Conservation (phyloP, 805 yeast genomes). For the Zygoascus bituminiphila region DNA sequence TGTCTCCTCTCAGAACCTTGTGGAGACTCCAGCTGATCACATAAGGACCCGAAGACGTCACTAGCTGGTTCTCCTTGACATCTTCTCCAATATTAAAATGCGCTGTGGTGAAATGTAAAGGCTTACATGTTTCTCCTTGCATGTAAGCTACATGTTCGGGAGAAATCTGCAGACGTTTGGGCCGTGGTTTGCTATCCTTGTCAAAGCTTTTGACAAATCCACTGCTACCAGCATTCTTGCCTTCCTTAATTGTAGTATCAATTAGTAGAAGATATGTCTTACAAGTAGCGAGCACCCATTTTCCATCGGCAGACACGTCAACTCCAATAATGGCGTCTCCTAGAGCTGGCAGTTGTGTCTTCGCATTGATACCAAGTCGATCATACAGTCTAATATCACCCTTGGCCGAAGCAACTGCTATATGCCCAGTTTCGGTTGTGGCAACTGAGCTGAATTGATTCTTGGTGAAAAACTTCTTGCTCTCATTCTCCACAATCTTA, state of each 20-base stretch:
- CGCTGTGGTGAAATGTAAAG: constrained; percentile 60
- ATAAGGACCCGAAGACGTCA: constrained; percentile 75
- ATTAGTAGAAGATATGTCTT: constrained; percentile 59
- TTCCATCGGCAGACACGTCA: constrained; percentile 71
- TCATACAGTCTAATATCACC: constrained; percentile 76
- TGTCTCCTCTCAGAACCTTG: constrained; percentile 46
- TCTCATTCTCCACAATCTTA: constrained; percentile 52
- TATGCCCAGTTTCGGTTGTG: constrained; percentile 63
- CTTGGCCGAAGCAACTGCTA: constrained; percentile 66
- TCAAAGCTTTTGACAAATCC: constrained; percentile 64
- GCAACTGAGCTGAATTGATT: constrained; percentile 48
- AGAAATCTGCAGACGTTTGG: constrained; percentile 54
- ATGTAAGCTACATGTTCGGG: constrained; percentile 69
- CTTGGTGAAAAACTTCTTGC: constrained; percentile 47
- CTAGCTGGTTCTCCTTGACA: constrained; percentile 58
- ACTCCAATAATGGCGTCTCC: constrained; percentile 67
- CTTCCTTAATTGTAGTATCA: constrained; percentile 56
- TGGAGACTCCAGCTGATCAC: constrained; percentile 72
- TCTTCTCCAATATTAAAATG: constrained; percentile 66
- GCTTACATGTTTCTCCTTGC: constrained; percentile 39
- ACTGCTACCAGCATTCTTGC: constrained; percentile 47
- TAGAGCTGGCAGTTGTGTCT: constrained; percentile 70
- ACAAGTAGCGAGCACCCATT: constrained; percentile 77
- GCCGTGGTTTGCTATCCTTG: constrained; percentile 56
- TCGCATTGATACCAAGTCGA: constrained; percentile 64